phyloP scores from a whole-genome alignment of 345 rosid species.

The Xanthoceras sorbifolium region DNA sequence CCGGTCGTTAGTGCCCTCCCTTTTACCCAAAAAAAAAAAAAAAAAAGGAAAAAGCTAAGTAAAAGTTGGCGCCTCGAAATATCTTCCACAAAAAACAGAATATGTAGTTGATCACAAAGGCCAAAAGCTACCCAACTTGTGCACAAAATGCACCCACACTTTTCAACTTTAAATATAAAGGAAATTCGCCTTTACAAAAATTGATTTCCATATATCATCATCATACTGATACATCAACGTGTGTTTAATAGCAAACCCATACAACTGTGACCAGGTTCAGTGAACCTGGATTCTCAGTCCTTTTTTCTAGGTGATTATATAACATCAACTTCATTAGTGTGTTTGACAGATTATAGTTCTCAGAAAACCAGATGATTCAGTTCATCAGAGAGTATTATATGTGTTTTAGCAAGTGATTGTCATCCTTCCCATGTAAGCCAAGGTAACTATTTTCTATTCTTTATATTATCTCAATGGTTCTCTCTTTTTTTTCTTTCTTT shows the following conservation, averaged over 20 bases:
- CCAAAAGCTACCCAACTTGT: neutral
- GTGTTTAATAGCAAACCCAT: neutral
- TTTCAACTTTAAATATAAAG: neutral
- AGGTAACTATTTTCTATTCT: neutral
- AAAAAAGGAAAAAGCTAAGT: neutral
- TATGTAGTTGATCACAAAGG: neutral
- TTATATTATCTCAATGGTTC: neutral
- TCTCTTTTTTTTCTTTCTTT: neutral
- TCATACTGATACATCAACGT: neutral
- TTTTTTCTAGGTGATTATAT: neutral
- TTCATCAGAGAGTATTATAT: too few species aligned
- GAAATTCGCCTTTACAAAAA: neutral
- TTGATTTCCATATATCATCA: neutral
- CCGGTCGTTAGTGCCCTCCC: too few species aligned
- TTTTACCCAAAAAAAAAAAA: too few species aligned
- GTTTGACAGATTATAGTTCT: too few species aligned
- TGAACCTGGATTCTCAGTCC: constrained; percentile 27
- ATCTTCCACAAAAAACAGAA: neutral
- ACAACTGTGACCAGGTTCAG: constrained; percentile 36
- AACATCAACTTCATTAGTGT: neutral
- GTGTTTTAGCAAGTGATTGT: neutral
- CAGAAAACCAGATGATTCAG: too few species aligned
- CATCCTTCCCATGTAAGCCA: neutral
- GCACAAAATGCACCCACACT: neutral
- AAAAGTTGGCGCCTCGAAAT: neutral